These are phyloP conservation scores for Ascochyta fabae DNA, from an alignment of 2,329 filamentous ascomycete species.

Conservation along the genomic window DNA sequence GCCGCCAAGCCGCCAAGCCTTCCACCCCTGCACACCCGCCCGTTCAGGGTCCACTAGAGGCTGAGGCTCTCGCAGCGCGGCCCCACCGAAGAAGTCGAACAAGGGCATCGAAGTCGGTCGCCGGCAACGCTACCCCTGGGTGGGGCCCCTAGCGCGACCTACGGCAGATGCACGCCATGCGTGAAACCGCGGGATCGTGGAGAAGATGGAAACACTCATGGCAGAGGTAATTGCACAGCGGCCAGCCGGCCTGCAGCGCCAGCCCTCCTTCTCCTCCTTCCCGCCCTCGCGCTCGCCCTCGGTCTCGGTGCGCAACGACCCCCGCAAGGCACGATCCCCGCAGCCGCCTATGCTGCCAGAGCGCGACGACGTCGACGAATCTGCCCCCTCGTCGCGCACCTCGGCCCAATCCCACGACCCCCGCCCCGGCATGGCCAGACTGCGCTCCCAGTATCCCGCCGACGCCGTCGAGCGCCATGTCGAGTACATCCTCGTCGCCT, in stretches of 20 bases:
- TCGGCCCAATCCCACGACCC: constrained; percentile 30
- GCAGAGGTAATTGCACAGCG: constrained; percentile 42
- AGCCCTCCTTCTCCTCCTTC: constrained; percentile 54
- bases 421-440: constrained; percentile 21
- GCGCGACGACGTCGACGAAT: constrained; percentile 38
- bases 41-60: constrained; percentile 7
- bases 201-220: constrained; percentile 38
- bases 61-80: too few relatives aligned
- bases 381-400: constrained; percentile 34
- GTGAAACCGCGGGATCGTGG: constrained; percentile 18
- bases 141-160: constrained; percentile 27
- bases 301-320: constrained; percentile 44
- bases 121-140: constrained; percentile 23
- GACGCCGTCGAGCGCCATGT: constrained; percentile 79
- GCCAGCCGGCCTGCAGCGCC: constrained; percentile 42
- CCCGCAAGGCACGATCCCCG: constrained; percentile 43
- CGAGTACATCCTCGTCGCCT: constrained; percentile 96
- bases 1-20: not conserved
- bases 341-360: constrained; percentile 45
- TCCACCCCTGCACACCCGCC: not conserved
- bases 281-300: constrained; percentile 50
- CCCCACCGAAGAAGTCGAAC: too few relatives aligned
- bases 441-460: constrained; percentile 58
- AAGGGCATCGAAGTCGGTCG: not conserved
- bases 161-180: constrained; percentile 27